These are phyloP conservation scores for Syzygium jambos DNA, from an alignment of 345 rosid genomes.

Conservation along the genomic window DNA sequence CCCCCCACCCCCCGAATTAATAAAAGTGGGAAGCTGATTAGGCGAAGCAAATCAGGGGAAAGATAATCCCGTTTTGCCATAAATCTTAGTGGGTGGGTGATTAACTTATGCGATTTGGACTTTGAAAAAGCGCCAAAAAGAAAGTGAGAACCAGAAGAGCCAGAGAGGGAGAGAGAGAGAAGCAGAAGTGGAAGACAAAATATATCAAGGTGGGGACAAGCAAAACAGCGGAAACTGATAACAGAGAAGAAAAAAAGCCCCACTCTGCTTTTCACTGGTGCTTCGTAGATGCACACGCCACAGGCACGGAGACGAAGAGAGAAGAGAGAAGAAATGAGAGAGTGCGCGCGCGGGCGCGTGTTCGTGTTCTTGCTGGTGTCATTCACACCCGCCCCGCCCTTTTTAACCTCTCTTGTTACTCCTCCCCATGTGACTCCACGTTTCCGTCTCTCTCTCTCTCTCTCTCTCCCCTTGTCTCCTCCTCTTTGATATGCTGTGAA, in stretches of 20 bases:
- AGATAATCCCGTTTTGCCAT: neutral
- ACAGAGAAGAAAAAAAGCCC: neutral
- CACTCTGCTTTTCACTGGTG: neutral
- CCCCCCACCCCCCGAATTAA: neutral
- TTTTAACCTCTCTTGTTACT: neutral
- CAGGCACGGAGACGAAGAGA: neutral
- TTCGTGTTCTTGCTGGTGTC: neutral
- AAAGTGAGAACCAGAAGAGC: neutral
- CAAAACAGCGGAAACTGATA: neutral
- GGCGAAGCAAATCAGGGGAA: neutral
- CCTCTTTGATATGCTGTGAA: neutral
- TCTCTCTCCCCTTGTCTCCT: neutral
- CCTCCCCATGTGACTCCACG: neutral
- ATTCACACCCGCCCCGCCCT: neutral
- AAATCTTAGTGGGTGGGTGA: neutral
- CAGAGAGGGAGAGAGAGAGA: neutral
- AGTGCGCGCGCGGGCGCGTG: rapidly evolving
- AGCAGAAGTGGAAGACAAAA: conserved; percentile 1
- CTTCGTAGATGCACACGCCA: neutral
- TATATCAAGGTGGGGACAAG: neutral
- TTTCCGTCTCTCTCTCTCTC: neutral
- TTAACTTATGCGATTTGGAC: neutral
- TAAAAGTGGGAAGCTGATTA: neutral
- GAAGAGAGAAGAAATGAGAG: neutral
- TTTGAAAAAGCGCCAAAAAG: neutral